These are phyloP conservation scores for Conoideocrella luteorostrata DNA, from an alignment of 2,329 filamentous ascomycete species.

Conservation along the genomic window DNA sequence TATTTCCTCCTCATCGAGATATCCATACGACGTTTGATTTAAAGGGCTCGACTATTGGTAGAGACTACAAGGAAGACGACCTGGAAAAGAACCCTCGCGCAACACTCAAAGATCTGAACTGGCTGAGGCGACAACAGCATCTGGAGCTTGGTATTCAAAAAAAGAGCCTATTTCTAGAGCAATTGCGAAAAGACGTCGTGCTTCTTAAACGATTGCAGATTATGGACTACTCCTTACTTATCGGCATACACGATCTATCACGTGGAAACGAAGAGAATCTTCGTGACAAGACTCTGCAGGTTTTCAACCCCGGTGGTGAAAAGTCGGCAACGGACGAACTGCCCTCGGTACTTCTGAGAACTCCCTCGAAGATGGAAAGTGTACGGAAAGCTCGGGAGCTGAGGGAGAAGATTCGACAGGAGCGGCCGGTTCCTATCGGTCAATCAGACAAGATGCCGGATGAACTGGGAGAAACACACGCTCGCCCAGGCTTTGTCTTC, in stretches of 20 bases:
- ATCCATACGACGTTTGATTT: conserved; percentile 96
- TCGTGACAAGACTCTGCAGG: conserved; percentile 79
- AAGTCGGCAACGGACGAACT: conserved; percentile 48
- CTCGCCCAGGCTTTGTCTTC: conserved; percentile 69
- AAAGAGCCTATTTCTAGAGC: conserved; percentile 80
- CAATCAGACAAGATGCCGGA: conserved; percentile 86
- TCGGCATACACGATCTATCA: conserved; percentile 86
- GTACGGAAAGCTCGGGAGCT: conserved; percentile 86
- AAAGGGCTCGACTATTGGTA: conserved; percentile 91
- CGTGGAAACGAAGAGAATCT: conserved; percentile 95
- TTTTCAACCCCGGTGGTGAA: conserved; percentile 85
- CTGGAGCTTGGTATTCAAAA: conserved; percentile 86
- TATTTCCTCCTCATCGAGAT: conserved; percentile 94
- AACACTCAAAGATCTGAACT: conserved; percentile 94
- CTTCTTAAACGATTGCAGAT: conserved; percentile 85
- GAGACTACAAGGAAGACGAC: conserved; percentile 85
- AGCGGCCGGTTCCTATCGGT: conserved; percentile 89
- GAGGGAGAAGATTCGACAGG: conserved; percentile 83
- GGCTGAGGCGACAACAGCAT: conserved; percentile 78
- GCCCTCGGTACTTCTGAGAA: conserved; percentile 68
- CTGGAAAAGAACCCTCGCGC: conserved; percentile 83
- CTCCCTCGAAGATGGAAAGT: conserved; percentile 88
- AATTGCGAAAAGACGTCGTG: conserved; percentile 80
- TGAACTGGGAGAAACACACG: conserved; percentile 69
- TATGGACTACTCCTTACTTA: conserved; percentile 96